These are phyloP conservation scores for Metarhizium guizhouense DNA, from an alignment of 2,329 filamentous ascomycete genomes.

Conservation along the genomic window DNA sequence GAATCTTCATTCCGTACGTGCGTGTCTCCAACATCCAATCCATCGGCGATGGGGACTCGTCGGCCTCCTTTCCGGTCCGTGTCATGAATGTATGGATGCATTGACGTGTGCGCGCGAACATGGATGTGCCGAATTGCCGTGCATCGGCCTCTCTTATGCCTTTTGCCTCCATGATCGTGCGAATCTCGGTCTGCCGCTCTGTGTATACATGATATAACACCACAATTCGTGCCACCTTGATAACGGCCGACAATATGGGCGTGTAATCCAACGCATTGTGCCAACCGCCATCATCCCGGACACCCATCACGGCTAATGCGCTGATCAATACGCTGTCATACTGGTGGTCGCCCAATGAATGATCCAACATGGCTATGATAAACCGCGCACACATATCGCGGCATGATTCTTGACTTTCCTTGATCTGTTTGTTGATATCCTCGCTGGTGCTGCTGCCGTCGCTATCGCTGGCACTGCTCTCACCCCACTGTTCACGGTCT, in stretches of 20 bases:
- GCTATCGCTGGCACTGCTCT: too few species aligned
- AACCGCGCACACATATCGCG: not conserved
- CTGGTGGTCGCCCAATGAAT: conserved; percentile 3
- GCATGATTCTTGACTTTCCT: too few species aligned
- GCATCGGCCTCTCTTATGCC: too few species aligned
- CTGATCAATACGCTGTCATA: conserved; percentile 10
- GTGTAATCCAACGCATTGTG: conserved; percentile 5
- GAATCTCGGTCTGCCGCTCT: conserved; percentile 3
- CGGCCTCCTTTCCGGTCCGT: not conserved
- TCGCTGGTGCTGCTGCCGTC: too few species aligned
- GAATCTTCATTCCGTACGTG: not conserved
- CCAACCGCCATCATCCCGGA: conserved; percentile 6
- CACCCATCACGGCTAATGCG: conserved; percentile 5
- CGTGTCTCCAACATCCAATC: conserved; percentile 1
- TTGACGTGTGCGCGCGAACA: not conserved
- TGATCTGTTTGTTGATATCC: too few species aligned
- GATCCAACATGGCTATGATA: conserved; percentile 2
- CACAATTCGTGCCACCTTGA: conserved; percentile 9
- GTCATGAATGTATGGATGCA: not conserved
- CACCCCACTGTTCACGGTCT: too few species aligned
- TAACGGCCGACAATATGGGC: conserved; percentile 9
- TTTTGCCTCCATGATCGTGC: too few species aligned
- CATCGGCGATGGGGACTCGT: conserved; percentile 1
- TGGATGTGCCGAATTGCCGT: not conserved
- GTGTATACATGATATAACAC: conserved; percentile 8